phyloP scores from a whole-genome alignment of 768 basidiomycete genomes.

The Neoboletus subvelutipes region DNA sequence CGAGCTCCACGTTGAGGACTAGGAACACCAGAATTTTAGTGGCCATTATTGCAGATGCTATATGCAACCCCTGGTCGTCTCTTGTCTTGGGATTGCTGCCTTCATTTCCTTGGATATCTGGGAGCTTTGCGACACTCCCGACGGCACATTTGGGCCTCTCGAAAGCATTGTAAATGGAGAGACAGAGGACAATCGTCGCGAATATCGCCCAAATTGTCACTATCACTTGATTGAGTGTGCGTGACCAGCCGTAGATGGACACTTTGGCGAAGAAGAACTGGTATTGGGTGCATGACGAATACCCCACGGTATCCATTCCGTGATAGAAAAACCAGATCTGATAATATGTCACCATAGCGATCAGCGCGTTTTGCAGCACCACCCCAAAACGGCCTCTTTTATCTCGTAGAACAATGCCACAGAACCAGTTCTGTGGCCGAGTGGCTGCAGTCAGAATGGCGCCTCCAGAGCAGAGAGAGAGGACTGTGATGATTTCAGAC shows the following conservation, averaged over 20 bases:
- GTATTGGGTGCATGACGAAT: background rate
- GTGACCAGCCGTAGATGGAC: background rate
- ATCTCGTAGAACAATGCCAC: background rate
- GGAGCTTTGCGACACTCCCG: too few relatives aligned
- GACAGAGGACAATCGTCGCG: background rate
- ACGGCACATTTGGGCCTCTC: background rate
- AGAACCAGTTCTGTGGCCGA: background rate
- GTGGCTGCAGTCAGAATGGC: background rate
- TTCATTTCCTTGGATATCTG: too few relatives aligned
- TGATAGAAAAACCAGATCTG: background rate
- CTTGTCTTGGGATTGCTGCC: background rate
- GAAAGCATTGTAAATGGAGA: background rate
- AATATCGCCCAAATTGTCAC: background rate
- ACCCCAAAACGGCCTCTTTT: background rate
- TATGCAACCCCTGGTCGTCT: background rate
- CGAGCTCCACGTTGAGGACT: background rate
- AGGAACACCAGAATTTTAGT: background rate
- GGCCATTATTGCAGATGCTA: background rate
- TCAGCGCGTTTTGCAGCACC: background rate
- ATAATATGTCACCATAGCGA: background rate
- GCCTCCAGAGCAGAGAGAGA: background rate
- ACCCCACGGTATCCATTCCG: background rate
- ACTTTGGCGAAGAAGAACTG: background rate
- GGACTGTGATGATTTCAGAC: background rate
- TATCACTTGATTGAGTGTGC: background rate